Base-by-base conservation (phyloP, 75 land plant genomes). In the Pinus albicaulis region DNA sequence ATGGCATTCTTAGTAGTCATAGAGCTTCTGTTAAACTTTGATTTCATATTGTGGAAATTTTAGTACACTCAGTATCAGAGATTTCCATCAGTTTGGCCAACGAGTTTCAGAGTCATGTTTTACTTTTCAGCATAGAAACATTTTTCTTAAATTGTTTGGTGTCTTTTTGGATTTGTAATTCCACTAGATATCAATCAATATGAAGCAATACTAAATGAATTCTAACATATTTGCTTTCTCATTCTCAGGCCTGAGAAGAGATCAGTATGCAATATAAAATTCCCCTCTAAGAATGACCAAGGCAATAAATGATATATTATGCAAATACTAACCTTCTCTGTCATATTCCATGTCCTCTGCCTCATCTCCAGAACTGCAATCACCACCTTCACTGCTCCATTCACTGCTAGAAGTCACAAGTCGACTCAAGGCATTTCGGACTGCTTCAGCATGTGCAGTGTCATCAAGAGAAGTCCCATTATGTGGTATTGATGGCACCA, bases 321-420 rank as follows among this genome's bases (percentile, higher is more conserved):
- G 3, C 23, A 22, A 10, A 59, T 74, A 58, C 57, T 25, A 56
- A 17, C 75, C 63, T 25, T 72, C 26, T 31, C 19, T 28, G 23
- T 56, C 63, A 11, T 74, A 20, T 58, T 74, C 57, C 75, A 34
- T 72, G 57, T 81, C 80, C 60, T 80, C 82, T 52, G 77, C 77
- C 36, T 81, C 82, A 56, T 78, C 82, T 44, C 65, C 82, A 59
- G 81, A 76, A 28, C 72, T 62, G 81, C 82, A 81, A 26, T 55
- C 73, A 56, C 62, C 53, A 22, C 56, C 38, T 19, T n/a, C 23
- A 48, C 80, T 70, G 19, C 25, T 76, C 26, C 58, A 13, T 71
- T 69, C 53, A 38, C 73, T 76, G 61, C 64, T 76, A 22, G 74
- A 36, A n/a, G 59, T 55, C n/a, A 74, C 72, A 53, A 69, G 74